Conservation (phyloP, 2,329 filamentous ascomycete genomes). For the Fusarium euwallaceae region DNA sequence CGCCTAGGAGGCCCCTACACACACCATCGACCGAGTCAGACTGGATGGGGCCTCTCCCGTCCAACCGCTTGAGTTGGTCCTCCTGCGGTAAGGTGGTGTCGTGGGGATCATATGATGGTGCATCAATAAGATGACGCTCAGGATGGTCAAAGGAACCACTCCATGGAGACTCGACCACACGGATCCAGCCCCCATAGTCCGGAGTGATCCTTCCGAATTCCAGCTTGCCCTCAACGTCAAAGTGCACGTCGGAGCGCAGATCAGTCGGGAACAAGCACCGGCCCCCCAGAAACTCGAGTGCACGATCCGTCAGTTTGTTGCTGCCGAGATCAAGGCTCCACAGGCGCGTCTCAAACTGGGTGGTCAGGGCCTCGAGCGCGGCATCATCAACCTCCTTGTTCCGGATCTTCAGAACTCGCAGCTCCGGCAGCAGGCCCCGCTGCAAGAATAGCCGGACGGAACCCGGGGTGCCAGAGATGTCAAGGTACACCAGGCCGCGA, state of each 20-base stretch:
- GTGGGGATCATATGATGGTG: constrained; percentile 53
- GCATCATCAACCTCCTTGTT: constrained; percentile 61
- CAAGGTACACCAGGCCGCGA: constrained; percentile 63
- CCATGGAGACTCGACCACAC: constrained; percentile 61
- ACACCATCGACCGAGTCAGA: constrained; percentile 48
- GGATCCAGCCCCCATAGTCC: constrained; percentile 58
- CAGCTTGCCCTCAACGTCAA: constrained; percentile 62
- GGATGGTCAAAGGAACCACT: constrained; percentile 61
- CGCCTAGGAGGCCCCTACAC: constrained; percentile 40
- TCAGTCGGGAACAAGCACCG: constrained; percentile 51
- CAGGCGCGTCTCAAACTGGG: constrained; percentile 56
- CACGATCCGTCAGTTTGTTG: constrained; percentile 65
- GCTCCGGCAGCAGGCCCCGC: constrained; percentile 55
- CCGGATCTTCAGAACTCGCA: constrained; percentile 66
- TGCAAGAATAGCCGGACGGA: constrained; percentile 56
- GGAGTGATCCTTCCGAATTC: constrained; percentile 46
- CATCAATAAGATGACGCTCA: constrained; percentile 62
- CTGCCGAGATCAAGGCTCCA: constrained; percentile 70
- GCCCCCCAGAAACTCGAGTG: constrained; percentile 50
- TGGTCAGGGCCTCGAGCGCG: constrained; percentile 46
- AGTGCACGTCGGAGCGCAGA: constrained; percentile 55
- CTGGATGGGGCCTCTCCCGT: constrained; percentile 41
- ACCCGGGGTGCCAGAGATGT: constrained; percentile 64
- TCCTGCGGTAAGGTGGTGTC: constrained; percentile 34
- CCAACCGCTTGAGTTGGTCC: constrained; percentile 50